Percentiles rank a stretch among this genome's conserved stretches.
Evolutionary conservation across 2,329 filamentous ascomycete genomes (phyloP).

Genomic region (Scopulariopsis brevicaulis): DNA sequence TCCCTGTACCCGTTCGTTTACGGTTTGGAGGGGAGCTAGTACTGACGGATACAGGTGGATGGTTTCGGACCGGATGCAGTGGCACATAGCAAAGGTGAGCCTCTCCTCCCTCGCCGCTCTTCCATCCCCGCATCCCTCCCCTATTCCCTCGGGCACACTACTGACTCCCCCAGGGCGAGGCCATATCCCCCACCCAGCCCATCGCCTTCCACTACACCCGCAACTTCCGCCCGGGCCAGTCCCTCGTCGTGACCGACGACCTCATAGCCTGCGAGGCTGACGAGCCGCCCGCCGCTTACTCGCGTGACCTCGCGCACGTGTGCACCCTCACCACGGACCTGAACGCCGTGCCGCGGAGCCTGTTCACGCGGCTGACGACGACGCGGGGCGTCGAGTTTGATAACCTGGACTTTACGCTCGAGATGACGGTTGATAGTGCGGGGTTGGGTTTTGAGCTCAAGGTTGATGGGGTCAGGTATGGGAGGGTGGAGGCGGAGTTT

Average conservation of each 20-base stretch:
- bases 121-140: not conserved
- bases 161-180: slow-evolving; percentile 44
- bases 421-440: slow-evolving; percentile 73
- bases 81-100: slow-evolving; percentile 67
- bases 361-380: slow-evolving; percentile 68
- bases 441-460: slow-evolving; percentile 68
- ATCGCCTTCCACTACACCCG: slow-evolving; percentile 79
- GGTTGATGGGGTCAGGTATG: slow-evolving; percentile 68
- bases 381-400: slow-evolving; percentile 73
- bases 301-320: slow-evolving; percentile 55
- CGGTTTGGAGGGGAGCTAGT: too few relatives aligned
- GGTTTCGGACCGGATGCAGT: slow-evolving; percentile 75
- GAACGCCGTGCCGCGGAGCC: slow-evolving; percentile 58
- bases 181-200: slow-evolving; percentile 60
- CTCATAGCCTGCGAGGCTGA: slow-evolving; percentile 66
- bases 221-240: slow-evolving; percentile 71
- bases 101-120: slow-evolving; percentile 1
- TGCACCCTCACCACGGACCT: slow-evolving; percentile 75
- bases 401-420: slow-evolving; percentile 70
- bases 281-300: slow-evolving; percentile 48
- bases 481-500: slow-evolving; percentile 68
- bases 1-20: too few relatives aligned
- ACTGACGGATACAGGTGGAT: slow-evolving; percentile 40
- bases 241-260: slow-evolving; percentile 68
- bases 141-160: not conserved